A percentile compares a stretch with the other conserved stretches of the same genome.
Conservation (phyloP, 164 flowering plant genomes). For the Berberis vulgaris region DNA sequence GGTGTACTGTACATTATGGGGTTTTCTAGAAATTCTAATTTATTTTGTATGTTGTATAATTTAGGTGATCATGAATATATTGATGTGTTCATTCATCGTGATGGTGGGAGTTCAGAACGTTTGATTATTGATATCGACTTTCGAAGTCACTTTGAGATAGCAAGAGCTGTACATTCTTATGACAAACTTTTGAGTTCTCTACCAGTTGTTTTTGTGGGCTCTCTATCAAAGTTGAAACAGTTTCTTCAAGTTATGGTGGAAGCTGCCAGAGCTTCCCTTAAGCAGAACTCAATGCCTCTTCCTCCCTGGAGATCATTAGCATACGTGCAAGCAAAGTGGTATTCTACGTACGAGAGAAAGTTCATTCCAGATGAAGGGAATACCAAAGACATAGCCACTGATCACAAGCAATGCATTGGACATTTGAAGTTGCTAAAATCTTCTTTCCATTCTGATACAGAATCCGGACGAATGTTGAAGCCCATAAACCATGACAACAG, state of each 20-base stretch:
- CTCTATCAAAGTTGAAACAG: slow-evolving; percentile 50
- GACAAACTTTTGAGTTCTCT: slow-evolving; percentile 58
- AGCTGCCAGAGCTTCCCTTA: slow-evolving; percentile 72
- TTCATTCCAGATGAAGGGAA: slow-evolving; percentile 20
- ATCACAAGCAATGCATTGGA: slow-evolving; percentile 54
- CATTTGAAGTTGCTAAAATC: slow-evolving; percentile 54
- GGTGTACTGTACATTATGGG: too few relatives aligned
- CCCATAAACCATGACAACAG: slow-evolving; percentile 32
- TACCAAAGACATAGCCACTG: slow-evolving; percentile 1
- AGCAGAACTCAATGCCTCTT: slow-evolving; percentile 91
- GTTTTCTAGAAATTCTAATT: neutral
- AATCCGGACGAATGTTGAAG: slow-evolving; percentile 43
- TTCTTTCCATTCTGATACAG: slow-evolving; percentile 46
- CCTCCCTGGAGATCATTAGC: slow-evolving; percentile 97
- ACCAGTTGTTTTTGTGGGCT: slow-evolving; percentile 71
- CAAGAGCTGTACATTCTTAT: slow-evolving; percentile 84
- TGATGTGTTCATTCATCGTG: slow-evolving; percentile 42
- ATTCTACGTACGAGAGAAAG: slow-evolving; percentile 51
- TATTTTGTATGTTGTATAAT: neutral
- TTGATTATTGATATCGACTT: slow-evolving; percentile 78
- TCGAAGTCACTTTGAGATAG: slow-evolving; percentile 90
- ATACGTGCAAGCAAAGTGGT: slow-evolving; percentile 87
- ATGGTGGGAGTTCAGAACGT: slow-evolving; percentile 45
- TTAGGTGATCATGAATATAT: slow-evolving; percentile 90
- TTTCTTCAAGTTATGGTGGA: slow-evolving; percentile 80